phyloP scores from a whole-genome alignment of 129 eudicot genomes.

The Erigeron canadensis region DNA sequence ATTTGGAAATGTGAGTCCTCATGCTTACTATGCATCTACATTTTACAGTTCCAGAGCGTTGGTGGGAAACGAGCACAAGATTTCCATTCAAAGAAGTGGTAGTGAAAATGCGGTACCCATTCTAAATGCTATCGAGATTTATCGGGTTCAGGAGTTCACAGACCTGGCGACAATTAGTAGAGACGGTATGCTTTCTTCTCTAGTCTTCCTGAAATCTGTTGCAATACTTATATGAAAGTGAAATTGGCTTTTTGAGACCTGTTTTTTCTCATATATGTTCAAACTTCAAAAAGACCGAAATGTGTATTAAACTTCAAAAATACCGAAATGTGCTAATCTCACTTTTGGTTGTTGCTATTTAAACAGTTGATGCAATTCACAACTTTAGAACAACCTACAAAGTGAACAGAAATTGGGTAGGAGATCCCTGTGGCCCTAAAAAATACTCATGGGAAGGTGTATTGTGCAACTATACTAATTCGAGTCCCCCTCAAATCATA shows the following conservation, averaged over 20 bases:
- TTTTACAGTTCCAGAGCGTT: constrained; percentile 21
- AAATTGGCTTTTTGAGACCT: background rate
- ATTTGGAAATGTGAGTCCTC: constrained; percentile 34
- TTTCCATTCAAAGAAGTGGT: constrained; percentile 22
- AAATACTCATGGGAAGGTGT: constrained; percentile 43
- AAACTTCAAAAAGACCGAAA: too few relatives aligned
- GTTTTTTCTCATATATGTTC: too few relatives aligned
- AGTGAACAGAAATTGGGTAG: constrained; percentile 34
- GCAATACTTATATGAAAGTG: background rate
- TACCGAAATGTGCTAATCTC: constrained; percentile 7
- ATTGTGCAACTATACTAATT: constrained; percentile 23
- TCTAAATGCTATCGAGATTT: constrained; percentile 40
- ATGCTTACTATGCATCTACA: constrained; percentile 15
- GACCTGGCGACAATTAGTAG: constrained; percentile 12
- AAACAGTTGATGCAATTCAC: constrained; percentile 29
- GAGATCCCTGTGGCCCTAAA: constrained; percentile 40
- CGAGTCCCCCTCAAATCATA: constrained; percentile 27
- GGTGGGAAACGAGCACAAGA: constrained; percentile 29
- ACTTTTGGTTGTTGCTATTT: constrained; percentile 1
- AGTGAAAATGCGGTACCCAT: constrained; percentile 22
- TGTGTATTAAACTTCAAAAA: too few relatives aligned
- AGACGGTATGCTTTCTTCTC: constrained; percentile 25
- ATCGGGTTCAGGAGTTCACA: constrained; percentile 18
- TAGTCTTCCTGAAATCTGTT: background rate
- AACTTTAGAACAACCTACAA: constrained; percentile 27